A percentile compares a stretch with the other conserved stretches of the same genome.
These are phyloP conservation scores for Nissolia schottii DNA, from an alignment of 306 rosid species.

Conservation along the genomic window DNA sequence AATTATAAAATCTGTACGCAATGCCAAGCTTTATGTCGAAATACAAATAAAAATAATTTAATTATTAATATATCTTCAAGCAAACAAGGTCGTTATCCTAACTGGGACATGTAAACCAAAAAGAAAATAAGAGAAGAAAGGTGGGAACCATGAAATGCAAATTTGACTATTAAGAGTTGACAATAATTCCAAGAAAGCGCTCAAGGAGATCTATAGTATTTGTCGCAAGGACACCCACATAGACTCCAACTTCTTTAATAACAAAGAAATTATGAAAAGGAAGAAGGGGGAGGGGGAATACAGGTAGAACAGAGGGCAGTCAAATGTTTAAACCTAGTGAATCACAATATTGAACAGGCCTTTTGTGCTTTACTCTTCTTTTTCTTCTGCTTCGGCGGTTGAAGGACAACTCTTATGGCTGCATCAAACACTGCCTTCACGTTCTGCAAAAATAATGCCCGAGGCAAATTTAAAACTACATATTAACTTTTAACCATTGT, in stretches of 20 bases:
- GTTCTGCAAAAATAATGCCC: conserved; percentile 53
- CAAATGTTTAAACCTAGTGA: conserved; percentile 58
- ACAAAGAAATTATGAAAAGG: conserved; percentile 38
- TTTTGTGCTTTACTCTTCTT: conserved; percentile 89
- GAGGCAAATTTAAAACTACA: conserved; percentile 10
- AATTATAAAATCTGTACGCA: background rate
- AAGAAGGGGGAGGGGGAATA: conserved; percentile 45
- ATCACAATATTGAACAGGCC: conserved; percentile 98
- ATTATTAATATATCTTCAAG: conserved; percentile 16
- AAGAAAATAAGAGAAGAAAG: conserved; percentile 28
- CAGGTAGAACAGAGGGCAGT: conserved; percentile 50
- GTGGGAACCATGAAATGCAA: conserved; percentile 52
- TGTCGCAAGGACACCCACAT: conserved; percentile 49
- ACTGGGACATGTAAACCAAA: conserved; percentile 42
- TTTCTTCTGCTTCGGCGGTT: conserved; percentile 99
- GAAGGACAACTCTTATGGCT: conserved; percentile 98
- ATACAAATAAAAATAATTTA: conserved; percentile 23
- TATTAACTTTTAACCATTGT: background rate
- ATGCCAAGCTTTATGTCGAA: conserved; percentile 8
- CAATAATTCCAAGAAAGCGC: conserved; percentile 63
- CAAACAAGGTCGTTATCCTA: conserved; percentile 45
- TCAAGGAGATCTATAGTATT: conserved; percentile 56
- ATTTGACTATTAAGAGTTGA: conserved; percentile 58
- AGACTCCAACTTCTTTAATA: conserved; percentile 60
- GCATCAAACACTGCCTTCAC: conserved; percentile 95